These are phyloP conservation scores for Tetrahymena malaccensis DNA, from an alignment of 73 alveolate species.

Conservation along the genomic window DNA sequence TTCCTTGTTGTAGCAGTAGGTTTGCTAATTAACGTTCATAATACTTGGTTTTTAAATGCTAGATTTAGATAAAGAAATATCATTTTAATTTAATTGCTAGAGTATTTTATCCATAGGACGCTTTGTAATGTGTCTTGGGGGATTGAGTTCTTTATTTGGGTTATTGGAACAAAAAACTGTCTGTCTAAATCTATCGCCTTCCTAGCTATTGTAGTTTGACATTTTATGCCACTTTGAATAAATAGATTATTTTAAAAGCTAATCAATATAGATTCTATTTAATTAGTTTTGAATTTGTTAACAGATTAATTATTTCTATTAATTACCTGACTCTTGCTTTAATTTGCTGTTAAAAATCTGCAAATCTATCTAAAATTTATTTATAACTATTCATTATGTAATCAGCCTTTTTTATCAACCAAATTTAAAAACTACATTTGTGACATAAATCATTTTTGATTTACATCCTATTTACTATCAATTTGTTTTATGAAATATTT, in stretches of 20 bases:
- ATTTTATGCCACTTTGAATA: not conserved
- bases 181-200: not conserved
- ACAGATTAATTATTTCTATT: not conserved
- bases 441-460: too few species aligned
- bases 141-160: not conserved
- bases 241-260: not conserved
- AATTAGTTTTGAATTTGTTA: not conserved
- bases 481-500: too few species aligned
- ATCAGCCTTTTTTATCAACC: not conserved
- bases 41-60: not conserved
- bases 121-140: not conserved
- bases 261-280: not conserved
- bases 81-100: not conserved
- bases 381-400: not conserved
- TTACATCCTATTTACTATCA: not conserved
- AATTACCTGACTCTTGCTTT: not conserved
- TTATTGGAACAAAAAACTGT: not conserved
- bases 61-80: not conserved
- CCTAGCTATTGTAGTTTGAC: not conserved
- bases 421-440: too few species aligned
- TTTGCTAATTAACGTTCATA: not conserved
- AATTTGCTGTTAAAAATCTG: not conserved
- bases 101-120: not conserved
- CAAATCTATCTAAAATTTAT: not conserved
- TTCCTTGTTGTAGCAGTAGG: not conserved